Base-by-base conservation (phyloP, 2,329 filamentous ascomycete genomes). In the Pseudomassariella vexata region DNA sequence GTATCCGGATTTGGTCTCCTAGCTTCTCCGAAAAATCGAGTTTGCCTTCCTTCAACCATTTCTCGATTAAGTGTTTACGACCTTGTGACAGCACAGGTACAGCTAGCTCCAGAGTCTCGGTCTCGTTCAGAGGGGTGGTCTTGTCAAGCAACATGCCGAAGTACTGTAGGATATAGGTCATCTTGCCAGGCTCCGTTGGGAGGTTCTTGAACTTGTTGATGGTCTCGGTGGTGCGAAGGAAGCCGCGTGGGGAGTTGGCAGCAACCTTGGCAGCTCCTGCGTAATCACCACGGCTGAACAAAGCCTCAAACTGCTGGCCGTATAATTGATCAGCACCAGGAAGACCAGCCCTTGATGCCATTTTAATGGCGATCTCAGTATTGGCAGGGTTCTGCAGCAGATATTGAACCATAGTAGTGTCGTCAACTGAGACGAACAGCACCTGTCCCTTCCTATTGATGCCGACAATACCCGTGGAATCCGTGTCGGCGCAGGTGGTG, bases 371-470 rank as follows among this genome's bases (percentile, higher is more conserved):
- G 48, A 98, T 81, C 44, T 87, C 81, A 12, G 84, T 84, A 62
- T 95, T 95, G 47, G 89, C 90, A 14, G 92, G 89, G 62, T 95
- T 96, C 61, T 95, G 86, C 46, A 96, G 82, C 26, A 98, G 79
- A 60, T 98, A 98, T 24, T 87, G 85, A 44, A 98, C 87, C 56
- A 96, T 78, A 24, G 80, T 94, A 52, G 73, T 78, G 60, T 98
- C 94, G 56, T 96, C 89, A 39, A 98, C 82, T 45, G 83, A 89
- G 39, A 96, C 92, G 36, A 89, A 87, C 40, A 98, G 74, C 28
- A 96, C 89, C 63, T 98, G 92, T 42, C 92, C 94, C 68, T 95
- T 95, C 53, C 94, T 82, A 68, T 98, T 98, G 57, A 98, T 90
- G 48, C 87, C 88, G 32, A 98, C 76, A 41, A 98, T 83, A 49